Percentiles rank a stretch among this genome's conserved stretches.
phyloP scores from a whole-genome alignment of 2,329 filamentous ascomycete species.

The Aspergillus ibericus region DNA sequence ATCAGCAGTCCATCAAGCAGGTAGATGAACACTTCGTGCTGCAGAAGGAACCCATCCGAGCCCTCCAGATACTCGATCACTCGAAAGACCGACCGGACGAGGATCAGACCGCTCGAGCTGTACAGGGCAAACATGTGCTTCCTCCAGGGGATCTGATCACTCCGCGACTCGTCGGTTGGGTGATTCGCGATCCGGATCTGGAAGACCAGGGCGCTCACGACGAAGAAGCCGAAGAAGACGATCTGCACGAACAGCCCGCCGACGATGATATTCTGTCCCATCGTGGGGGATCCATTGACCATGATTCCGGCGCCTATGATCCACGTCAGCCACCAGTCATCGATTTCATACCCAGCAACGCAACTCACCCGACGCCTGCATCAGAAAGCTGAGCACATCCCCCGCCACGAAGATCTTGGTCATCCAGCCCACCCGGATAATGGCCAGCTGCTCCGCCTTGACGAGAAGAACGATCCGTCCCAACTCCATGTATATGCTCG shows the following conservation, averaged over 20 bases:
- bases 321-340: not conserved
- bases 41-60: constrained; percentile 26
- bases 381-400: constrained; percentile 31
- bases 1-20: constrained; percentile 34
- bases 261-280: constrained; percentile 28
- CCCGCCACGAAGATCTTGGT: constrained; percentile 32
- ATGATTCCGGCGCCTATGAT: constrained; percentile 26
- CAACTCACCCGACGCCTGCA: constrained; percentile 29
- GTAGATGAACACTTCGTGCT: constrained; percentile 31
- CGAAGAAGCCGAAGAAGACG: constrained; percentile 33
- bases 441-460: constrained; percentile 19
- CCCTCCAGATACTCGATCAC: constrained; percentile 18
- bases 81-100: no score
- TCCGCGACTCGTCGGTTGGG: constrained; percentile 32
- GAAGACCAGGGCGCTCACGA: constrained; percentile 26
- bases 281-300: constrained; percentile 16
- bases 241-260: constrained; percentile 33
- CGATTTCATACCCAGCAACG: not conserved
- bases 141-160: no score
- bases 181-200: constrained; percentile 26
- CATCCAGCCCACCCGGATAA: constrained; percentile 27
- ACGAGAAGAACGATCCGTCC: constrained; percentile 26
- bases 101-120: no score
- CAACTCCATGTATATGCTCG: constrained; percentile 31
- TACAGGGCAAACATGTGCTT: no score